phyloP scores from a whole-genome alignment of 106 monocot genomes.

The Triglochin maritima region DNA sequence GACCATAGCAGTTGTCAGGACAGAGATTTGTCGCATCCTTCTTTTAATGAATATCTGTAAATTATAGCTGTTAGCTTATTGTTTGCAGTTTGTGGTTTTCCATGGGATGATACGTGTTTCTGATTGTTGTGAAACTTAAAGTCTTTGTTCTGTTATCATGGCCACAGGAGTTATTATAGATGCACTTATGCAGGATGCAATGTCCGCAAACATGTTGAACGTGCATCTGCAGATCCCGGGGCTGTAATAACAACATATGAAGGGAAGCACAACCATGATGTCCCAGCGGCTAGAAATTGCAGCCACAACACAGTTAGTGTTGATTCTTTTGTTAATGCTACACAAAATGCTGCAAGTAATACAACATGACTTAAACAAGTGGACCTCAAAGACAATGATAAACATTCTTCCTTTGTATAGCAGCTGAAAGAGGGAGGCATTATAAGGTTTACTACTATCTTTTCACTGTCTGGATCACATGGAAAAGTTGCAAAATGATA shows the following conservation, averaged over 20 bases:
- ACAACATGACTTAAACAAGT: constrained; percentile 19
- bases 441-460: too few species aligned
- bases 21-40: too few species aligned
- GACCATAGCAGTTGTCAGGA: too few species aligned
- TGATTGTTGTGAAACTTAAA: too few species aligned
- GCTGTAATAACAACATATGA: constrained; percentile 72
- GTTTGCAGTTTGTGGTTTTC: too few species aligned
- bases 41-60: too few species aligned
- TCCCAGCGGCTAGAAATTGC: constrained; percentile 43
- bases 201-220: constrained; percentile 68
- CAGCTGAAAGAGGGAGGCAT: constrained; percentile 46
- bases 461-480: background rate
- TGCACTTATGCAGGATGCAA: constrained; percentile 53
- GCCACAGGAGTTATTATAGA: constrained; percentile 66
- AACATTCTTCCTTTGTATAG: constrained; percentile 23
- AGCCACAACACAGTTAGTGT: constrained; percentile 22
- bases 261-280: constrained; percentile 76
- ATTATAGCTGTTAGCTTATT: too few species aligned
- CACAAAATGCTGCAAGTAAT: constrained; percentile 16
- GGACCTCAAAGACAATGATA: constrained; percentile 18
- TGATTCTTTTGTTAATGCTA: too few species aligned
- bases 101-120: too few species aligned
- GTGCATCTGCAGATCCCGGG: constrained; percentile 47
- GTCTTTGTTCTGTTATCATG: too few species aligned
- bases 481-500: background rate